Percentiles rank a stretch among this genome's conserved stretches.
Conservation (phyloP, 2,329 filamentous ascomycete genomes). For the Rutstroemia sp. region DNA sequence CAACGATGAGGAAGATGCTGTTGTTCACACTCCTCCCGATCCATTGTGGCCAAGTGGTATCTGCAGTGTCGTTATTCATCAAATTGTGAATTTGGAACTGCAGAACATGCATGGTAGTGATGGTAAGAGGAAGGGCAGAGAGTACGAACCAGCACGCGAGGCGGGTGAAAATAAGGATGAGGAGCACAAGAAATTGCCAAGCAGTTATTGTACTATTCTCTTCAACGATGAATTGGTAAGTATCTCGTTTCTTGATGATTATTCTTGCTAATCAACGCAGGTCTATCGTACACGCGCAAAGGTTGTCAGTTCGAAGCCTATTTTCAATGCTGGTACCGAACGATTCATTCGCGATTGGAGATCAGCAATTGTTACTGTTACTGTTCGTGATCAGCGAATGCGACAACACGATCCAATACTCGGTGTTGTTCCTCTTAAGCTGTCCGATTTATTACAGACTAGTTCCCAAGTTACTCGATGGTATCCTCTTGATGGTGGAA, state of each 20-base stretch:
- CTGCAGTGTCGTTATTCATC: conserved; percentile 79
- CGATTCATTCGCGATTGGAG: conserved; percentile 91
- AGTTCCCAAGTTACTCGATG: conserved; percentile 76
- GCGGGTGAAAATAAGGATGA: conserved; percentile 86
- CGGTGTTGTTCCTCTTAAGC: conserved; percentile 80
- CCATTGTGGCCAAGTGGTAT: conserved; percentile 94
- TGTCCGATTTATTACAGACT: conserved; percentile 82
- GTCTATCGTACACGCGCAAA: conserved; percentile 93
- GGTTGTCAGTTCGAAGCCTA: conserved; percentile 87
- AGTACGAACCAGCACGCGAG: conserved; percentile 81
- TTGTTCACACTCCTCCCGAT: conserved; percentile 84
- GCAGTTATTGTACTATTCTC: conserved; percentile 87
- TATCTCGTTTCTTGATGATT: conserved; percentile 1
- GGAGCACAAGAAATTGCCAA: conserved; percentile 70
- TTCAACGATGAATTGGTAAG: conserved; percentile 74
- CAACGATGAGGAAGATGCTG: conserved; percentile 70
- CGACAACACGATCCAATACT: conserved; percentile 92
- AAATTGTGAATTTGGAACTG: conserved; percentile 92
- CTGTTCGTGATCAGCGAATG: conserved; percentile 81
- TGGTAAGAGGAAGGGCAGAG: conserved; percentile 73
- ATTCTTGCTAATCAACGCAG: conserved; percentile 26
- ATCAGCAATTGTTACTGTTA: conserved; percentile 76
- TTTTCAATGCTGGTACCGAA: conserved; percentile 95
- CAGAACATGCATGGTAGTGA: conserved; percentile 80
- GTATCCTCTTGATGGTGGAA: conserved; percentile 94